phyloP scores from a whole-genome alignment of 1,284 basidiomycete genomes.

The Heterobasidion annosum region DNA sequence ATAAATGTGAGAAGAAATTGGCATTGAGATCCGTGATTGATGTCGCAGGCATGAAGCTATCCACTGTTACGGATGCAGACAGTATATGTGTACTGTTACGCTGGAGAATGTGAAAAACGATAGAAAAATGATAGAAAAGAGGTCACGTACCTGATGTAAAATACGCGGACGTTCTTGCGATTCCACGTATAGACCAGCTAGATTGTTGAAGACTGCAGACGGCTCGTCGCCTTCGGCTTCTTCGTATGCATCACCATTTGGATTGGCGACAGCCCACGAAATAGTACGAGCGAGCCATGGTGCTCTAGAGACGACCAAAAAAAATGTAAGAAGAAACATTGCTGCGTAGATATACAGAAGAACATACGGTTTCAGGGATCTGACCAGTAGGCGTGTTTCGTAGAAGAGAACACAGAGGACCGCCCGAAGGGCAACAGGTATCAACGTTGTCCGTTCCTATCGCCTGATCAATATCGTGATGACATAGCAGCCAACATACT shows the following conservation, averaged over 20 bases:
- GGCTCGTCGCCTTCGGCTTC: slow-evolving; percentile 34
- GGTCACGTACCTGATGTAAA: slow-evolving; percentile 29
- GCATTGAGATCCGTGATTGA: slow-evolving; percentile 9
- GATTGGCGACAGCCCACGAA: slow-evolving; percentile 34
- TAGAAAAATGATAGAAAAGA: neutral
- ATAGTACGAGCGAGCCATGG: slow-evolving; percentile 47
- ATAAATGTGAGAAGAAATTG: slow-evolving; percentile 16
- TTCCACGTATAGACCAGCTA: slow-evolving; percentile 42
- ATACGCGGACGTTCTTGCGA: slow-evolving; percentile 35
- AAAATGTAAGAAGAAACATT: slow-evolving; percentile 1
- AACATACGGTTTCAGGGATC: slow-evolving; percentile 52
- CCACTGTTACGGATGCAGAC: slow-evolving; percentile 18
- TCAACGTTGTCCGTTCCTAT: slow-evolving; percentile 41
- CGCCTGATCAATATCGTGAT: neutral
- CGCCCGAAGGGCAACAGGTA: slow-evolving; percentile 47
- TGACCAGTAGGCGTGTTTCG: slow-evolving; percentile 50
- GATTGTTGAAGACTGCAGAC: slow-evolving; percentile 26
- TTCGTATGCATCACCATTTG: slow-evolving; percentile 20
- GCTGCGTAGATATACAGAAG: neutral
- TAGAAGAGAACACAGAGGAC: slow-evolving; percentile 50
- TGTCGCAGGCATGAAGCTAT: neutral
- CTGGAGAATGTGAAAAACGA: slow-evolving; percentile 17
- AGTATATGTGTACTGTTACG: slow-evolving; percentile 35
- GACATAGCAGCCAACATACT: neutral
- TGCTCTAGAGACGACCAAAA: slow-evolving; percentile 29